Evolutionary conservation across 495 filamentous ascomycete species (phyloP).

Genomic region (Jackrogersella minutella): DNA sequence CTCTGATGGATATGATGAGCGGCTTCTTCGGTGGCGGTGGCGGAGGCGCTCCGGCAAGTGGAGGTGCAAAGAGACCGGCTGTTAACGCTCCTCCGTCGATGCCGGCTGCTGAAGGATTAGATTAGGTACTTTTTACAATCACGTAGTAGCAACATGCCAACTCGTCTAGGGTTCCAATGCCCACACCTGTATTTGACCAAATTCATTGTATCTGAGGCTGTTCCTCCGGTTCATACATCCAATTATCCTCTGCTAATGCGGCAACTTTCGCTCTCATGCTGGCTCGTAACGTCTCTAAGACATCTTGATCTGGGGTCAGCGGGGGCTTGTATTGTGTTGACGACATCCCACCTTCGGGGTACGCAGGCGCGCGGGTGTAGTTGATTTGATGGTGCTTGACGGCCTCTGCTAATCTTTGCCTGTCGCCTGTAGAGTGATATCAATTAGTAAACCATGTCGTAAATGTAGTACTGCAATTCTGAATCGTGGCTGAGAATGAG

Average conservation of each 20-base stretch:
- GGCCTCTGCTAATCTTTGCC: constrained; percentile 59
- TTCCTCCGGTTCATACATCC: constrained; percentile 86
- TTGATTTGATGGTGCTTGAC: constrained; percentile 66
- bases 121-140: constrained; percentile 44
- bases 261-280: constrained; percentile 75
- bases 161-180: constrained; percentile 8
- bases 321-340: neutral
- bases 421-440: constrained; percentile 48
- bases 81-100: constrained; percentile 55
- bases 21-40: constrained; percentile 79
- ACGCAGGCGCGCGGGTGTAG: constrained; percentile 68
- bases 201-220: constrained; percentile 48
- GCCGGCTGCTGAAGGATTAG: constrained; percentile 61
- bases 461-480: neutral
- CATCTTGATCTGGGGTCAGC: constrained; percentile 57
- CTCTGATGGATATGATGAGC: constrained; percentile 97
- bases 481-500: neutral
- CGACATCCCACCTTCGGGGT: constrained; percentile 69
- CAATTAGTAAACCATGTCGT: neutral
- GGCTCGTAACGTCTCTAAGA: constrained; percentile 74
- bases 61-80: constrained; percentile 52
- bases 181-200: constrained; percentile 7
- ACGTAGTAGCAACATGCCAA: constrained; percentile 6
- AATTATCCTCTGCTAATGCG: constrained; percentile 81
- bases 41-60: constrained; percentile 49